phyloP scores from a whole-genome alignment of 176 grass and related monocot species.

The Ampelocalamus luodianensis region DNA sequence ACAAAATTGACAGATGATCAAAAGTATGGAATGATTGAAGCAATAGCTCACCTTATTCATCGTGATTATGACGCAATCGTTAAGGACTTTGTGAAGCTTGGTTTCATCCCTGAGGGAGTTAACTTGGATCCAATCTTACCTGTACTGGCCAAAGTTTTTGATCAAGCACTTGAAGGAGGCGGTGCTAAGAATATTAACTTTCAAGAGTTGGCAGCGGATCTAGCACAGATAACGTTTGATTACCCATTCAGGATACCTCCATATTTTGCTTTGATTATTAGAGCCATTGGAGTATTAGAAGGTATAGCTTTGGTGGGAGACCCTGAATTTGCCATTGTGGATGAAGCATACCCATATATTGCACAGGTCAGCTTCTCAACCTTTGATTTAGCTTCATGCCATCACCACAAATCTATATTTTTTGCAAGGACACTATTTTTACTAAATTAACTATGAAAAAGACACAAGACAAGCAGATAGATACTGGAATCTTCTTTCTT shows the following conservation, averaged over 20 bases:
- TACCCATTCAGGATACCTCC: slow-evolving; percentile 97
- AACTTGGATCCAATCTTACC: slow-evolving; percentile 94
- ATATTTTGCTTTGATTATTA: slow-evolving; percentile 98
- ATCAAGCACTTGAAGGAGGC: slow-evolving; percentile 97
- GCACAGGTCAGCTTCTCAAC: slow-evolving; percentile 63
- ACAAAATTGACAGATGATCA: slow-evolving; percentile 95
- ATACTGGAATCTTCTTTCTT: not conserved
- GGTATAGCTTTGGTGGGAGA: slow-evolving; percentile 98
- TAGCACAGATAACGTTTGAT: slow-evolving; percentile 99
- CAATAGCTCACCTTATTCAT: slow-evolving; percentile 98
- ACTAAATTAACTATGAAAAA: not conserved
- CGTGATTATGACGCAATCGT: slow-evolving; percentile 96
- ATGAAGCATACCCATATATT: slow-evolving; percentile 99
- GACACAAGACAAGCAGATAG: not conserved
- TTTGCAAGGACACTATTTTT: not conserved
- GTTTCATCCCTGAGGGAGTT: slow-evolving; percentile 93
- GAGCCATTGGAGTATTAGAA: slow-evolving; percentile 97
- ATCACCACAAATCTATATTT: not conserved
- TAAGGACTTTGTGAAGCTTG: slow-evolving; percentile 97
- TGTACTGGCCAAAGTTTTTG: slow-evolving; percentile 95
- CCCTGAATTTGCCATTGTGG: slow-evolving; percentile 95
- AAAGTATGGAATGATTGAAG: slow-evolving; percentile 99
- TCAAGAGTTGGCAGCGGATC: slow-evolving; percentile 94
- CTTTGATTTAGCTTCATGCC: not conserved
- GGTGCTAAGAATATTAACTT: slow-evolving; percentile 99